Percentiles rank a stretch among this genome's conserved stretches.
phyloP scores from a whole-genome alignment of 768 basidiomycete species.

The Psilocybe subaeruginosa region DNA sequence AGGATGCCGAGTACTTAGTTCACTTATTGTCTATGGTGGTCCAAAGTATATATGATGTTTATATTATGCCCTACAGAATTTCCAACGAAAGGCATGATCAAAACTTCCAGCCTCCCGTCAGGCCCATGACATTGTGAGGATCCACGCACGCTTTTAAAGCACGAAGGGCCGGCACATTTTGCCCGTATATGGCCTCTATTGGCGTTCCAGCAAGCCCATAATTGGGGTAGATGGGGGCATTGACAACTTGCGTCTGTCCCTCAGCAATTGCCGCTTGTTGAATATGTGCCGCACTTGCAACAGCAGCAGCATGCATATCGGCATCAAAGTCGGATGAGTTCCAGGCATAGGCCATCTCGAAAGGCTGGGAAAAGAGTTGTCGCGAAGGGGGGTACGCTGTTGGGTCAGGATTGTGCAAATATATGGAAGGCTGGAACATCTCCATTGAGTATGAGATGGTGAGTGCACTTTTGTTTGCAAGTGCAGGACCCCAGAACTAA shows the following conservation, averaged over 20 bases:
- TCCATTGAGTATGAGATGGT: constrained; percentile 51
- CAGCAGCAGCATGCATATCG: constrained; percentile 39
- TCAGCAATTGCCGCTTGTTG: constrained; percentile 35
- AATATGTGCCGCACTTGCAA: constrained; percentile 30
- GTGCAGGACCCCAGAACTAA: constrained; percentile 48
- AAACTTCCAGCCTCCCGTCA: constrained; percentile 69
- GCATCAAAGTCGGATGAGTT: constrained; percentile 36
- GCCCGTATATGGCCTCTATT: constrained; percentile 51
- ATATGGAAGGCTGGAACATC: constrained; percentile 47
- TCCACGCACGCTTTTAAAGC: constrained; percentile 50
- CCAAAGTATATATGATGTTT: no score
- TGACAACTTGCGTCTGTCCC: constrained; percentile 37
- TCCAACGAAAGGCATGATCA: no score
- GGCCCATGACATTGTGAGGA: constrained; percentile 62
- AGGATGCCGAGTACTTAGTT: no score
- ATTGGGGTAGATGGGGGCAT: constrained; percentile 58
- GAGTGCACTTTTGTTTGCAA: constrained; percentile 27
- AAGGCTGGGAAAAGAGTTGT: constrained; percentile 38
- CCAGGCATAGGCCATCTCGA: constrained; percentile 55
- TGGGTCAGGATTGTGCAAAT: constrained; percentile 35
- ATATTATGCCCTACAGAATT: no score
- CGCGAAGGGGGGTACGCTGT: constrained; percentile 55
- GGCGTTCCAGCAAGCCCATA: constrained; percentile 60
- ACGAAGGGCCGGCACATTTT: constrained; percentile 43
- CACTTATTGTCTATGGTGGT: no score